These are phyloP conservation scores for Stygiomarasmius scandens DNA, from an alignment of 1,284 basidiomycete species.

Conservation along the genomic window DNA sequence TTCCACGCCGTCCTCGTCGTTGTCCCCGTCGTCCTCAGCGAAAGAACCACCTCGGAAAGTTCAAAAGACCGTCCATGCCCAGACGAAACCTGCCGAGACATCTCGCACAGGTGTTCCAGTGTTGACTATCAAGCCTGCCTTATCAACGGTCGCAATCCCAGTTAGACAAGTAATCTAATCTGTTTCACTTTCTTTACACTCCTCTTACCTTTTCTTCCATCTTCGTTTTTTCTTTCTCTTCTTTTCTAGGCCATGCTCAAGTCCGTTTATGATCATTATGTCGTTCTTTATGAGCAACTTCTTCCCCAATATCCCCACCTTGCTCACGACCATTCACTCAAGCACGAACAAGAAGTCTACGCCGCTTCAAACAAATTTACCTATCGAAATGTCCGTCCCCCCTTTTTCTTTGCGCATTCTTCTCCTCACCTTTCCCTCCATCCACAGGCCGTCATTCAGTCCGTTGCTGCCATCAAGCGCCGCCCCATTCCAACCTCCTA, in stretches of 20 bases:
- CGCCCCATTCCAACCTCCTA: conserved; percentile 64
- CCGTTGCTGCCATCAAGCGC: conserved; percentile 72
- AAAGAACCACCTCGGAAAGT: conserved; percentile 16
- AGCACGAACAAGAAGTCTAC: conserved; percentile 79
- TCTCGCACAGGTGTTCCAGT: conserved; percentile 43
- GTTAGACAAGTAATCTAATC: conserved; percentile 62
- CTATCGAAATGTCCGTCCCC: conserved; percentile 71
- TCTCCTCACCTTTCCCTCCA: conserved; percentile 18
- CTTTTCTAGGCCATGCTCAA: conserved; percentile 66
- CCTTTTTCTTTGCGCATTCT: background rate
- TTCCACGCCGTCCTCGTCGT: background rate
- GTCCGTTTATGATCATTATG: conserved; percentile 69
- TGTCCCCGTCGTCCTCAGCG: background rate
- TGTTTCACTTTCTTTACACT: conserved; percentile 17
- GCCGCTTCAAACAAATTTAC: conserved; percentile 70
- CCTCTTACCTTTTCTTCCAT: conserved; percentile 10
- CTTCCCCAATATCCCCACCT: conserved; percentile 54
- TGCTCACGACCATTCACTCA: conserved; percentile 73
- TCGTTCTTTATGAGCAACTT: conserved; percentile 61
- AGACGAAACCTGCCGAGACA: conserved; percentile 2
- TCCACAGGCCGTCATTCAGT: conserved; percentile 70
- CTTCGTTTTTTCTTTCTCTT: conserved; percentile 15
- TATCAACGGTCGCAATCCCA: conserved; percentile 65
- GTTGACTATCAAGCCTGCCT: conserved; percentile 63
- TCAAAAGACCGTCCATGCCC: conserved; percentile 8